Base-by-base conservation (phyloP, 2,329 filamentous ascomycete genomes). In the Aspergillus awamori region DNA sequence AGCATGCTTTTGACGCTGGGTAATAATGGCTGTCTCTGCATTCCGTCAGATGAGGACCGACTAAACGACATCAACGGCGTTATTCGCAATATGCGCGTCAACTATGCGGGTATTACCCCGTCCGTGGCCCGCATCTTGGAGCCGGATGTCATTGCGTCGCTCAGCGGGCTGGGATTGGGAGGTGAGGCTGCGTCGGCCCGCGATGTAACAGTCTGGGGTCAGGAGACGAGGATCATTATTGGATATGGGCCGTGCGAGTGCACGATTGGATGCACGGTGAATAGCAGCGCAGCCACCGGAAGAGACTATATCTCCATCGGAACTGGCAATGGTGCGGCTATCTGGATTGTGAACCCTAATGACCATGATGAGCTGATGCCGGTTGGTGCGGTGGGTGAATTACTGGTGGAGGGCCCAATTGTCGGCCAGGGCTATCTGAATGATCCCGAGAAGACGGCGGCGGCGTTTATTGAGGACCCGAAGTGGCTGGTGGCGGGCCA, bases 81-180 rank as follows among this genome's bases (percentile, higher is more conserved):
- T 1, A 83, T 87, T 36, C 78, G 80, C 3, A 70, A 76, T 0
- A 83, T 84, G 79, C 73, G 78, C 6, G 81, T 83, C 38, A 84
- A 81, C 45, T 84, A 82, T 77, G 82, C 80, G 0, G 84, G 86
- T 65, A 80, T 89, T 70, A 89, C 87, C 0, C 83, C 86, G 0
- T 80, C 85, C 0, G 80, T 89, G n/a, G 85, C 85, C 0, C 73
- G 78, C 4, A 72, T 82, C 5, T 59, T 84, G 13, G 72, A 77
- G 11, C 71, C 79, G 0, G 69, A 75, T 54, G 77, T 80, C 7
- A 76, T 82, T 8, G 71, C 77, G 15, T 75, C 74, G 1, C 69
- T 84, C 15, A 68, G 75, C 72, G 61, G 72, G 1, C 67, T 83
- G 17, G 73, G 75, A 4, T 72, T 82, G 8, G 78, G 79, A 30